phyloP scores from a whole-genome alignment of 1,139 yeast genomes.

The Candida glucosophila region DNA sequence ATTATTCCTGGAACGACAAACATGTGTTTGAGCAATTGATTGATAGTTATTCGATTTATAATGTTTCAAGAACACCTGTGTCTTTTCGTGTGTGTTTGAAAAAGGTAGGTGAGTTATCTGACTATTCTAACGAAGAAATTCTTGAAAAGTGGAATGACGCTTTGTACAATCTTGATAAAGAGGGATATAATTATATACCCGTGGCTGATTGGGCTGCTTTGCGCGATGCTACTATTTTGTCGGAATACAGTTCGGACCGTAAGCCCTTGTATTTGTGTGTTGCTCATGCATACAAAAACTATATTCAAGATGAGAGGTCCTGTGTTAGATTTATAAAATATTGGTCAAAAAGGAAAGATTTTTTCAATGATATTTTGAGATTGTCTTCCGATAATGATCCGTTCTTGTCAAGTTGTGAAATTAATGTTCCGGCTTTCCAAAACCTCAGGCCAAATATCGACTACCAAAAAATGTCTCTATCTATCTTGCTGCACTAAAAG shows the following conservation, averaged over 20 bases:
- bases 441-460: constrained; percentile 22
- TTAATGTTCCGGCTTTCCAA: constrained; percentile 16
- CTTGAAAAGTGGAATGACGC: constrained; percentile 55
- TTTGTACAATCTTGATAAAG: constrained; percentile 42
- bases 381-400: constrained; percentile 11
- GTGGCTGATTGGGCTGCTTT: constrained; percentile 86
- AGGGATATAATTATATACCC: constrained; percentile 55
- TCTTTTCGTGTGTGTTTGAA: constrained; percentile 72
- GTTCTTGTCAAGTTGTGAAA: constrained; percentile 12
- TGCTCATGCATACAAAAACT: constrained; percentile 41
- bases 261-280: constrained; percentile 50
- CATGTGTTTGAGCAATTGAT: constrained; percentile 57
- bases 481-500: constrained; percentile 7
- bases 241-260: constrained; percentile 33
- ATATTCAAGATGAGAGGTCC: constrained; percentile 31
- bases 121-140: constrained; percentile 47
- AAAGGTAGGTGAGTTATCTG: constrained; percentile 55
- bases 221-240: constrained; percentile 64
- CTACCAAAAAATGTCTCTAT: constrained; percentile 16
- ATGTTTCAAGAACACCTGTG: constrained; percentile 57
- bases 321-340: constrained; percentile 23
- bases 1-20: constrained; percentile 63
- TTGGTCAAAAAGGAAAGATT: constrained; percentile 22
- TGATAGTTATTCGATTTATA: constrained; percentile 50
- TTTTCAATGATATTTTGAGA: constrained; percentile 12